These are phyloP conservation scores for Colletotrichum paranaense DNA, from an alignment of 2,329 filamentous ascomycete genomes.

Conservation along the genomic window DNA sequence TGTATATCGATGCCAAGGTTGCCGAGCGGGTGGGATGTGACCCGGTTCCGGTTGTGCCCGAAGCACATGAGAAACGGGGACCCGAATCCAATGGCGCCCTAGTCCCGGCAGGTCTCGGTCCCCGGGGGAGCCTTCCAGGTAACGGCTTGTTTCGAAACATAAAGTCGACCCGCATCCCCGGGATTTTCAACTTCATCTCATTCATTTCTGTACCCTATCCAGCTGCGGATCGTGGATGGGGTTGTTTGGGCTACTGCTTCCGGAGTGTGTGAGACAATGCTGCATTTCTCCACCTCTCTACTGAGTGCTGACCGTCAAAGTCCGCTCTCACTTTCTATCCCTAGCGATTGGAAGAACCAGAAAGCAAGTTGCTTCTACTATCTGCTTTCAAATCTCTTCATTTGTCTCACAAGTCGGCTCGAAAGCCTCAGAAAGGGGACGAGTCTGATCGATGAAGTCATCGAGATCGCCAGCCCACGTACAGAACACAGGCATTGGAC, in stretches of 20 bases:
- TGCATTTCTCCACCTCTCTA: background rate
- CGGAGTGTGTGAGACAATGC: background rate
- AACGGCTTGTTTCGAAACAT: background rate
- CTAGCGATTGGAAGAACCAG: background rate
- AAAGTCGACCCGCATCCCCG: background rate
- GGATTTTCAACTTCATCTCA: background rate
- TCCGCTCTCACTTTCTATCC: background rate
- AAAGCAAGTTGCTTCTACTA: background rate
- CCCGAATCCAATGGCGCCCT: background rate
- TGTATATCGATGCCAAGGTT: background rate
- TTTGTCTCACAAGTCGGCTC: no score
- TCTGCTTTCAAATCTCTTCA: background rate
- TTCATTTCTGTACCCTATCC: no score
- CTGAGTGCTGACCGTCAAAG: background rate
- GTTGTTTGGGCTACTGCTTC: no score
- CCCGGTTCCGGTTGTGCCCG: constrained; percentile 10
- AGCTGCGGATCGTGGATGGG: no score
- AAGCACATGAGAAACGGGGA: background rate
- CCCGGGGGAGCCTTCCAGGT: background rate
- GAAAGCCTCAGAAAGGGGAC: no score
- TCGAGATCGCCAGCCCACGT: no score
- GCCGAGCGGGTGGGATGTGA: background rate
- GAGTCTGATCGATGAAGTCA: no score
- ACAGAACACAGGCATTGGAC: no score
- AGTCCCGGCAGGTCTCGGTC: background rate